Evolutionary conservation across 31 red algal genomes (phyloP).

Genomic region (Endocladia muricata): DNA sequence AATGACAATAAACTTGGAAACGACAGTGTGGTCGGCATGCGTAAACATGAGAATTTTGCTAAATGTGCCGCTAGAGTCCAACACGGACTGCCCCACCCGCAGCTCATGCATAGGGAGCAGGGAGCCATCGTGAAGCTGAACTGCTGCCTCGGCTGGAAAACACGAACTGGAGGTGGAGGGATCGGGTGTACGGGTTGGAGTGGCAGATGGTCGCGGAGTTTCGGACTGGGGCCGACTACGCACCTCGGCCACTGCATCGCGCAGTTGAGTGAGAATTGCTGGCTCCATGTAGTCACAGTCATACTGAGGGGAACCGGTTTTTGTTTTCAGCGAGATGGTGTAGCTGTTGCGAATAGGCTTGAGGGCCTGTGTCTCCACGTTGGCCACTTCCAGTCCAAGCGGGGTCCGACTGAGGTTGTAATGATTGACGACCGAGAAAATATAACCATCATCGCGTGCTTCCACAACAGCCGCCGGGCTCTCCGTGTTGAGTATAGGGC

Average conservation of each 20-base stretch:
- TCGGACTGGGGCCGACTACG: not conserved
- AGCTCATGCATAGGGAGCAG: constrained; percentile 24
- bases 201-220: not conserved
- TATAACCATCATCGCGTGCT: not conserved
- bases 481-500: not conserved
- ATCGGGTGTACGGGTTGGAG: not conserved
- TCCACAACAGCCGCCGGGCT: not conserved
- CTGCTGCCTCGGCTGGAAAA: constrained; percentile 33
- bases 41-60: constrained; percentile 32
- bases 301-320: not conserved
- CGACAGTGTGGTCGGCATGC: not conserved
- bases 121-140: constrained; percentile 6
- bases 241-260: not conserved
- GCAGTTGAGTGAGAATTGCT: too few species aligned
- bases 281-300: not conserved
- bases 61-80: not conserved
- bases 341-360: not conserved
- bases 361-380: not conserved
- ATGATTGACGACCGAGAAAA: not conserved
- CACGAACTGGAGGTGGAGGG: constrained; percentile 7
- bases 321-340: not conserved
- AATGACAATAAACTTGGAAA: not conserved
- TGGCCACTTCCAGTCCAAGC: not conserved
- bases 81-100: constrained; percentile 21
- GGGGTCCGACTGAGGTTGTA: not conserved